Evolutionary conservation across 805 yeast species (phyloP).

Genomic region (Kazachstania taianensis): DNA sequence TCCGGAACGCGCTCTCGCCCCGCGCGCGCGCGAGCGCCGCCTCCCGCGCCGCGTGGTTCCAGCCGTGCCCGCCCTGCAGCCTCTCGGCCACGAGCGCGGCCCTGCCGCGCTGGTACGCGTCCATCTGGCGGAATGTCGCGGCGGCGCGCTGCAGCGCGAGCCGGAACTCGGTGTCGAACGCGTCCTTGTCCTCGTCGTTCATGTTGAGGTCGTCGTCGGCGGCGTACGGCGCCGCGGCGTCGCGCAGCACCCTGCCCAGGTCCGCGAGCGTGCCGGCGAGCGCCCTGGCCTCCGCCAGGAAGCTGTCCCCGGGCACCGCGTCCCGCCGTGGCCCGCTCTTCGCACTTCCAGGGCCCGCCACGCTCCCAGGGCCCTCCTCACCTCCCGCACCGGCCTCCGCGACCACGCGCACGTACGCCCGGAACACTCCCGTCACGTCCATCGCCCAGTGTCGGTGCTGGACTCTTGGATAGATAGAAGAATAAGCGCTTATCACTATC

Average conservation of each 20-base stretch:
- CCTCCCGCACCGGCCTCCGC: background rate
- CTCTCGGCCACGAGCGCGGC: slow-evolving; percentile 19
- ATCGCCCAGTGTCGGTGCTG: too few relatives aligned
- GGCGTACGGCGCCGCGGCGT: slow-evolving; percentile 24
- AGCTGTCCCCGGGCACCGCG: slow-evolving; percentile 18
- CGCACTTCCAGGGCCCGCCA: background rate
- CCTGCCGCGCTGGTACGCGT: slow-evolving; percentile 43
- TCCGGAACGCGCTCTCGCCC: slow-evolving; percentile 38
- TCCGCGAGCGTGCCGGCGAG: slow-evolving; percentile 24
- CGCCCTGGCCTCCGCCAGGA: slow-evolving; percentile 23
- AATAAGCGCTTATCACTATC: too few relatives aligned
- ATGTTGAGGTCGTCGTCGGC: slow-evolving; percentile 20
- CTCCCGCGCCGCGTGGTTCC: too few relatives aligned
- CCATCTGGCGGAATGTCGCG: slow-evolving; percentile 40
- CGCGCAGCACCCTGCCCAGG: slow-evolving; percentile 19
- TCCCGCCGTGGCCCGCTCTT: background rate
- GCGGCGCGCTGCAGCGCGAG: slow-evolving; percentile 41
- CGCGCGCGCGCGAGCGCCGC: too few relatives aligned
- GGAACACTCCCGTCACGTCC: slow-evolving; percentile 25
- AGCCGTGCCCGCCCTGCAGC: slow-evolving; percentile 2
- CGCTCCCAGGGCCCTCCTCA: background rate
- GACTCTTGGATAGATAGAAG: too few relatives aligned
- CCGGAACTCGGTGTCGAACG: slow-evolving; percentile 46
- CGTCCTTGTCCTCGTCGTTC: slow-evolving; percentile 41
- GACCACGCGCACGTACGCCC: slow-evolving; percentile 19